A percentile compares a stretch with the other conserved stretches of the same genome.
Evolutionary conservation across 129 eudicot species (phyloP).

Genomic region (Erigeron canadensis): DNA sequence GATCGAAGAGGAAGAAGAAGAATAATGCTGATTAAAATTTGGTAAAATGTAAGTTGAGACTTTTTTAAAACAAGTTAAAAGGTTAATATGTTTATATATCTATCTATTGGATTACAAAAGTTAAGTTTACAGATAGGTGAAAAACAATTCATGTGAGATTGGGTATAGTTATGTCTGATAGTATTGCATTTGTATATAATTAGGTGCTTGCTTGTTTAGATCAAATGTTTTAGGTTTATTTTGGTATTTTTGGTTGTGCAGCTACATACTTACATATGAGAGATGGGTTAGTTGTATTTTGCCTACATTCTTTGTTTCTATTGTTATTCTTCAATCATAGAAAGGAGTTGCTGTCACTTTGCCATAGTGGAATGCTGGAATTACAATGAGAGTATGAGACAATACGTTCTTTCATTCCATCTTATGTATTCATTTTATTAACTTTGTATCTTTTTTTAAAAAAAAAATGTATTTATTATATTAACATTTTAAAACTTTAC

Average conservation of each 20-base stretch:
- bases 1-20: conserved; percentile 63
- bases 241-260: background rate
- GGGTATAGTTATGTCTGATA: background rate
- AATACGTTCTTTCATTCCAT: no score
- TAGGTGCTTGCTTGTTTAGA: background rate
- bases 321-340: no score
- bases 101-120: background rate
- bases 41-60: background rate
- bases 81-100: background rate
- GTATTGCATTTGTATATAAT: background rate
- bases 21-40: conserved; percentile 32
- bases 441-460: no score
- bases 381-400: no score
- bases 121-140: background rate
- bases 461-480: no score
- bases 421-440: no score
- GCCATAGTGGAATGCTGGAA: no score
- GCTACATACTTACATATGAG: no score
- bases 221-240: background rate
- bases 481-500: no score
- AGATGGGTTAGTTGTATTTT: no score
- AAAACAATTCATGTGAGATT: background rate
- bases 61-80: background rate
- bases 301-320: no score
- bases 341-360: no score